Evolutionary conservation across 495 filamentous ascomycete species (phyloP), one percentile per base, ranked within the genome.

Genomic region (Immersiella caudata): DNA sequence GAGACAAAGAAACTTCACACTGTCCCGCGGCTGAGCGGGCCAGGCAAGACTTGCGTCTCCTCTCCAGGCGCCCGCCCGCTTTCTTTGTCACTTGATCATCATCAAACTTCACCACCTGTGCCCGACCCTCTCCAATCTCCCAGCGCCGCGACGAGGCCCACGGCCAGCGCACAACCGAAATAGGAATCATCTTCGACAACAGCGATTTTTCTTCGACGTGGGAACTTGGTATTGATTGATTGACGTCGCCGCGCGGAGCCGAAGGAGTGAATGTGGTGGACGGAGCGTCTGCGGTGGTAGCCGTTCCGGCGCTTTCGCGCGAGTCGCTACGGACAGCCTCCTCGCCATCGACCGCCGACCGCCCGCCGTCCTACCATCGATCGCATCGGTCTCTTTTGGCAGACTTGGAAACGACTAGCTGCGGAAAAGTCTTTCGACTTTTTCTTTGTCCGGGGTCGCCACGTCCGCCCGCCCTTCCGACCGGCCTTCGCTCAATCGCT

Each of bases 271-370:
- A 77, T 77, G 74, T 68, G 21, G 68, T 64, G 60, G 65, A 36
- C 59, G 61, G 70, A 59, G 67, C 62, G 52, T 71, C 62, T 62
- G 67, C 68, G 71, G 64, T 65, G 56, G 56, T 67, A 67, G 56
- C 68, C 68, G 62, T 66, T 76, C 72, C 40, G 73, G 74, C 79
- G 74, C 70, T 75, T 73, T 79, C 74, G 76, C 78, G 78, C 75
- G 75, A 74, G 25, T 75, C 79, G 70, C 78, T 75, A 74, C 74
- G 74, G 74, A 67, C 74, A 75, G 67, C 70, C 71, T 74, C 69
- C 65, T 74, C 73, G n/a, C 71, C 67, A 64, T 58, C 70, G 64
- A 61, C 50, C 61, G n/a, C 46, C 65, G 63, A 58, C 36, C n/a
- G 64, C 70, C 67, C 69, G 56, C 63, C 68, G 67, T 51, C 55